Evolutionary conservation across 2,329 filamentous ascomycete genomes (phyloP).

Genomic region (Pleochaeta shiraiana): DNA sequence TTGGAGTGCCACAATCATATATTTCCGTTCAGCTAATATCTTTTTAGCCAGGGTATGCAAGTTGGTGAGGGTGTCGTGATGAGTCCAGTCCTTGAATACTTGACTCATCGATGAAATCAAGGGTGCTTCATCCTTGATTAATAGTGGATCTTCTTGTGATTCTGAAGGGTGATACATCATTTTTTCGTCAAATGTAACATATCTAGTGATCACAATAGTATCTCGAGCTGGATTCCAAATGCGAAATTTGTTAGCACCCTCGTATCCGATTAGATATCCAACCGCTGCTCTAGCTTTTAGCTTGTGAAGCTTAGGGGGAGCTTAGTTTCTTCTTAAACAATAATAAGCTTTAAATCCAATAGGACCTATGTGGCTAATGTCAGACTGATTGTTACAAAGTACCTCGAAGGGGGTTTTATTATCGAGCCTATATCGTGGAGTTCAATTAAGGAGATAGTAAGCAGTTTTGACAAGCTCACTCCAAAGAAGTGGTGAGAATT

Average conservation of each 20-base stretch:
- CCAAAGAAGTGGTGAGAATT: background rate
- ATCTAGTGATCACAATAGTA: background rate
- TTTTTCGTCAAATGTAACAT: slow-evolving; percentile 2
- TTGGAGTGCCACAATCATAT: background rate
- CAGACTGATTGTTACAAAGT: background rate
- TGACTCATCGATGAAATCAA: background rate
- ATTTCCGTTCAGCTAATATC: background rate
- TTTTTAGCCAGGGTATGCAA: no score
- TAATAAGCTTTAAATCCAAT: background rate
- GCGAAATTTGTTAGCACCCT: background rate
- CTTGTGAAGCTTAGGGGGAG: background rate
- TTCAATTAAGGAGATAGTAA: background rate
- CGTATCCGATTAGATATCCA: background rate
- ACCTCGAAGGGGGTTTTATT: background rate
- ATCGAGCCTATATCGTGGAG: background rate
- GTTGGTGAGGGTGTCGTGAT: background rate
- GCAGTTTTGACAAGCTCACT: background rate
- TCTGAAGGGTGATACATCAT: background rate
- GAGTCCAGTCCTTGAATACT: background rate
- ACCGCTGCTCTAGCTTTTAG: background rate
- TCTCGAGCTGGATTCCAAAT: background rate
- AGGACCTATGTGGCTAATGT: background rate
- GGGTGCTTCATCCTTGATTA: no score
- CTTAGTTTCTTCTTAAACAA: background rate
- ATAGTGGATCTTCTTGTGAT: background rate